These are phyloP conservation scores for Ceriops decandra DNA, from an alignment of 345 rosid species.

Conservation along the genomic window DNA sequence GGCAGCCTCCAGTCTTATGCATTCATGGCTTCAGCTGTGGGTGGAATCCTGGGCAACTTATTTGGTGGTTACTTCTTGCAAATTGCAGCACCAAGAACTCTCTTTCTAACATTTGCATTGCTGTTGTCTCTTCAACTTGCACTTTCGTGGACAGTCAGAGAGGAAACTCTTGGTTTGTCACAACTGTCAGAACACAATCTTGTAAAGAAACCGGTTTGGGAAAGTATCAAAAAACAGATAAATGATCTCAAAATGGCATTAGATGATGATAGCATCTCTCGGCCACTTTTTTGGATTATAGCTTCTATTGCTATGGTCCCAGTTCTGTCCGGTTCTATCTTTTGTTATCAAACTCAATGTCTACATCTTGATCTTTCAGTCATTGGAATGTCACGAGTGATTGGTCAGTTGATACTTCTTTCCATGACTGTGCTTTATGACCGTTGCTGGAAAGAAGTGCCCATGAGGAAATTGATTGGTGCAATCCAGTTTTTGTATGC, in stretches of 20 bases:
- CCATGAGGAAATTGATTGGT: conserved; percentile 62
- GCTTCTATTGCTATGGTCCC: conserved; percentile 68
- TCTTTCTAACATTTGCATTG: conserved; percentile 53
- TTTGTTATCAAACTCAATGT: conserved; percentile 83
- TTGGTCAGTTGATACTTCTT: conserved; percentile 72
- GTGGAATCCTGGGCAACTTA: conserved; percentile 79
- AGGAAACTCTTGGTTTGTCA: conserved; percentile 56
- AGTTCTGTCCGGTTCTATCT: conserved; percentile 67
- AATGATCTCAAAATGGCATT: conserved; percentile 52
- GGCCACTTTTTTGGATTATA: conserved; percentile 65
- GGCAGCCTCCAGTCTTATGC: conserved; percentile 76
- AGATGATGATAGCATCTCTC: conserved; percentile 47
- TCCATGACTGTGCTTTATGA: conserved; percentile 54
- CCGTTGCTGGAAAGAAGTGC: conserved; percentile 54
- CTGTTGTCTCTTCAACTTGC: conserved; percentile 56
- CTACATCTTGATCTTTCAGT: conserved; percentile 62
- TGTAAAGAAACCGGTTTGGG: conserved; percentile 33
- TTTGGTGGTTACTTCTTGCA: conserved; percentile 63
- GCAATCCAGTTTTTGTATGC: conserved; percentile 59
- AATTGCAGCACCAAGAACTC: conserved; percentile 40
- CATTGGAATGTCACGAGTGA: conserved; percentile 76
- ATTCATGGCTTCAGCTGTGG: conserved; percentile 79
- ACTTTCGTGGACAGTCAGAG: conserved; percentile 44
- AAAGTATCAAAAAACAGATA: conserved; percentile 42
- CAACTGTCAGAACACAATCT: conserved; percentile 21